Conservation (phyloP, 192 early-diverging fungal genomes). For the Coemansia sp. region DNA sequence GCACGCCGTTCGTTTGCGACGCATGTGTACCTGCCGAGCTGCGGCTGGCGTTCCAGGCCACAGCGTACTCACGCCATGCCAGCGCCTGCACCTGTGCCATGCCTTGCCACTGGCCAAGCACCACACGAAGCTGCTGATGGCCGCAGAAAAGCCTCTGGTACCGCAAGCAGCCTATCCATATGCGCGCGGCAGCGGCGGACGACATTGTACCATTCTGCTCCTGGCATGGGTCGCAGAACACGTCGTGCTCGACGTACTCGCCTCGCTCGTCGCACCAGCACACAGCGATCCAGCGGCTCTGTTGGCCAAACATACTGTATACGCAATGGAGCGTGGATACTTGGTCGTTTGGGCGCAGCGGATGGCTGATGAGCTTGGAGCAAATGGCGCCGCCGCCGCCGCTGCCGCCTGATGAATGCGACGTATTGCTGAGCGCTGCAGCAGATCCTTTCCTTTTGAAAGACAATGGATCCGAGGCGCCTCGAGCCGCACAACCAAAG, state of each 20-base stretch:
- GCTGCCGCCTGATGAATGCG: neutral
- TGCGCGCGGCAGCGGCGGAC: slow-evolving; percentile 18
- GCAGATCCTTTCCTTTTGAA: neutral
- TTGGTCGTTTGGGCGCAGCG: slow-evolving; percentile 33
- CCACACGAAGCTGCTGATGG: slow-evolving; percentile 24
- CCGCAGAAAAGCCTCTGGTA: slow-evolving; percentile 41
- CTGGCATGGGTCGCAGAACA: slow-evolving; percentile 9
- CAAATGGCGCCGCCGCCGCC: neutral
- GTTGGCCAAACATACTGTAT: slow-evolving; percentile 18
- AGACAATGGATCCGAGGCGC: neutral
- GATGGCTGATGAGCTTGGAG: slow-evolving; percentile 26
- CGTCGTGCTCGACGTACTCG: slow-evolving; percentile 50
- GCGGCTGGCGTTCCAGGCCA: slow-evolving; percentile 10
- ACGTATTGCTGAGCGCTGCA: neutral
- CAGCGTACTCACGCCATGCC: slow-evolving; percentile 25
- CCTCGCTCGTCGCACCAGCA: slow-evolving; percentile 58
- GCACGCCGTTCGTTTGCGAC: neutral
- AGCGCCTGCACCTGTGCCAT: slow-evolving; percentile 27
- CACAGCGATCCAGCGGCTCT: slow-evolving; percentile 30
- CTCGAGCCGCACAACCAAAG: slow-evolving; percentile 8
- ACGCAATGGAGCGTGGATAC: slow-evolving; percentile 43
- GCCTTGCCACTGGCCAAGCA: slow-evolving; percentile 47
- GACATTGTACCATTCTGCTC: neutral
- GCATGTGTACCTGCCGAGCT: neutral
- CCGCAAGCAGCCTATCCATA: slow-evolving; percentile 44